Conservation (phyloP, 2,329 filamentous ascomycete genomes). For the Hymenoscyphus fructigenus region DNA sequence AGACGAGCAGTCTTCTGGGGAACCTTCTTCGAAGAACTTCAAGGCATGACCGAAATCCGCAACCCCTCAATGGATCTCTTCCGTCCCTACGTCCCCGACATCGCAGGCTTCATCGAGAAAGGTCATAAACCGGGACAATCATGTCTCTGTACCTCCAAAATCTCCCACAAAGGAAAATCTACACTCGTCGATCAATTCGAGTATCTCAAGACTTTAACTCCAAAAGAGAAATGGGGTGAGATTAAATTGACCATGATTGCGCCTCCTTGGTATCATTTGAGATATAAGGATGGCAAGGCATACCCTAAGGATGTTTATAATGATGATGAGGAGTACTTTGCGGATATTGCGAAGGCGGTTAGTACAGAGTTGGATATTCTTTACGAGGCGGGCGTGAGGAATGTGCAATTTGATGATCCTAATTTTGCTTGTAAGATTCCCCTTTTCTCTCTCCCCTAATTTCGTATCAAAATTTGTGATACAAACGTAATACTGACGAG, state of each 20-base stretch:
- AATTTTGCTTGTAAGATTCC: conserved; percentile 59
- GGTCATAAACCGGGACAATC: conserved; percentile 49
- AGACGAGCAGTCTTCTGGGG: conserved; percentile 34
- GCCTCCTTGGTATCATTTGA: conserved; percentile 69
- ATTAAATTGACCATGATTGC: conserved; percentile 69
- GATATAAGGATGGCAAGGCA: conserved; percentile 53
- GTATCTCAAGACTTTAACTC: conserved; percentile 58
- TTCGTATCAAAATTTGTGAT: background rate
- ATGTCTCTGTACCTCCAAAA: conserved; percentile 47
- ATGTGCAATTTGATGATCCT: conserved; percentile 57
- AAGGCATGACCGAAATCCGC: conserved; percentile 32
- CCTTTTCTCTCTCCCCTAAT: background rate
- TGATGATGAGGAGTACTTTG: conserved; percentile 54
- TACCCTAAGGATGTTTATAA: conserved; percentile 52
- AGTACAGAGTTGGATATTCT: conserved; percentile 53
- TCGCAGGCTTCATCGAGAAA: conserved; percentile 44
- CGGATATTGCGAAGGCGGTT: conserved; percentile 53
- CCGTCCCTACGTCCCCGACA: conserved; percentile 42
- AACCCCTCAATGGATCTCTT: conserved; percentile 41
- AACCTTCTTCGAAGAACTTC: conserved; percentile 31
- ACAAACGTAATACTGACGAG: background rate
- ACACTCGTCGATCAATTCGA: conserved; percentile 47
- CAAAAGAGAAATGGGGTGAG: conserved; percentile 61
- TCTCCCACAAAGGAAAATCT: conserved; percentile 44
- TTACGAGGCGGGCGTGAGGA: conserved; percentile 53